Evolutionary conservation across 176 grass and related monocot species (phyloP).

Genomic region (Microstegium vimineum): DNA sequence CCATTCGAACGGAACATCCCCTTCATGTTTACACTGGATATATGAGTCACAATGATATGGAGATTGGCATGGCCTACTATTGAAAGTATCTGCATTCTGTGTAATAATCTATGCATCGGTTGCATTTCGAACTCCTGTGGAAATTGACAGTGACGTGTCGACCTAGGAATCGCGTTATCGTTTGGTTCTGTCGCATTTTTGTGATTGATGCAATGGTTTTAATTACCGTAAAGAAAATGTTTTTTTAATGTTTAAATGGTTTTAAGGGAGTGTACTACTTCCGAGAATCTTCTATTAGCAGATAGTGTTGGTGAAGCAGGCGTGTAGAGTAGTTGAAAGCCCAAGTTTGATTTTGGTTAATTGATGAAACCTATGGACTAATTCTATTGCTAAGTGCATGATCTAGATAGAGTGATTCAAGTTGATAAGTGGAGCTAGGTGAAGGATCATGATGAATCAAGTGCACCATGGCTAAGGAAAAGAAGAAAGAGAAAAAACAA

Average conservation of each 20-base stretch:
- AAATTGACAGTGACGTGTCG: background rate
- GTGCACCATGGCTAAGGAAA: too few relatives aligned
- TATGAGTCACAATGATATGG: background rate
- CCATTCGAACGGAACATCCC: background rate
- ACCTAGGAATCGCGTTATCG: background rate
- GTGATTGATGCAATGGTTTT: background rate
- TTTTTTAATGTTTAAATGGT: background rate
- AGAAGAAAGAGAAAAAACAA: too few relatives aligned
- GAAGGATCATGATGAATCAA: too few relatives aligned
- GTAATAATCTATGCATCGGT: background rate
- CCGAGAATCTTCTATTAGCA: too few relatives aligned
- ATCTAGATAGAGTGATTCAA: too few relatives aligned
- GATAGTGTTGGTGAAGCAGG: too few relatives aligned
- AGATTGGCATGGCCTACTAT: conserved; percentile 7
- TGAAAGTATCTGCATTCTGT: background rate
- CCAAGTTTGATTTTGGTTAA: too few relatives aligned
- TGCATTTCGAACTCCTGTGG: background rate
- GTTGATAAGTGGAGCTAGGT: too few relatives aligned
- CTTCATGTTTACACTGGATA: background rate
- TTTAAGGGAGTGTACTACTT: too few relatives aligned
- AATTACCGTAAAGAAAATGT: background rate
- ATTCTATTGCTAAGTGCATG: too few relatives aligned
- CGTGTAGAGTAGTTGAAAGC: too few relatives aligned
- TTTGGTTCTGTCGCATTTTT: background rate
- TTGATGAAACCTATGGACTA: too few relatives aligned